Evolutionary conservation across 805 yeast species (phyloP).

Genomic region (Metschnikowia santaceciliae): DNA sequence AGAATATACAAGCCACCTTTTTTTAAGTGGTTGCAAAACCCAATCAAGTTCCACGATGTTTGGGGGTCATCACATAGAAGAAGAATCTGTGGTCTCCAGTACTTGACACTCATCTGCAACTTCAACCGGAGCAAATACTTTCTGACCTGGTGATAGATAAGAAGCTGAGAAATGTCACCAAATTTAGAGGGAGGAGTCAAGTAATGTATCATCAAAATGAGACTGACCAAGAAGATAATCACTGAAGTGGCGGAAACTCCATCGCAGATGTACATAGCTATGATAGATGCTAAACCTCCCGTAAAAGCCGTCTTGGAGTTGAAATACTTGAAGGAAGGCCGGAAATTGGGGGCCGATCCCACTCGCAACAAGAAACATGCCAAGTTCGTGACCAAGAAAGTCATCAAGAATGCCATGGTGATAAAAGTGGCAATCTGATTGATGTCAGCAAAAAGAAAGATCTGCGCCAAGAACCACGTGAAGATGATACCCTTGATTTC

Average conservation of each 20-base stretch:
- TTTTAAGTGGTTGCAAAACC: constrained; percentile 89
- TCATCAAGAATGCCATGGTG: constrained; percentile 96
- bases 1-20: constrained; percentile 91
- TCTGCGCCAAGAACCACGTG: constrained; percentile 81
- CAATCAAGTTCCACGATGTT: constrained; percentile 85
- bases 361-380: constrained; percentile 87
- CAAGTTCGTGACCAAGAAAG: constrained; percentile 87
- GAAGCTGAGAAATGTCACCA: constrained; percentile 96
- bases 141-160: constrained; percentile 94
- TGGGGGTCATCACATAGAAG: constrained; percentile 88
- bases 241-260: constrained; percentile 82
- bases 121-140: constrained; percentile 79
- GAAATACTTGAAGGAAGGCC: constrained; percentile 92
- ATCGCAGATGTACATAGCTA: constrained; percentile 94
- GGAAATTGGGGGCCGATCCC: constrained; percentile 95
- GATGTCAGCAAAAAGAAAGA: constrained; percentile 83
- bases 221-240: constrained; percentile 56
- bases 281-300: constrained; percentile 66
- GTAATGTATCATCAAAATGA: constrained; percentile 81
- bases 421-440: constrained; percentile 92
- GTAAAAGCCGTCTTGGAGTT: constrained; percentile 73
- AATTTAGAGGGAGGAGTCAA: constrained; percentile 92
- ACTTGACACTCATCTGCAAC: constrained; percentile 87
- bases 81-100: constrained; percentile 96
- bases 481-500: constrained; percentile 64